Evolutionary conservation across 495 filamentous ascomycete species (phyloP), one percentile per base, ranked within the genome.

Genomic region (Rhizodiscina lignyota): DNA sequence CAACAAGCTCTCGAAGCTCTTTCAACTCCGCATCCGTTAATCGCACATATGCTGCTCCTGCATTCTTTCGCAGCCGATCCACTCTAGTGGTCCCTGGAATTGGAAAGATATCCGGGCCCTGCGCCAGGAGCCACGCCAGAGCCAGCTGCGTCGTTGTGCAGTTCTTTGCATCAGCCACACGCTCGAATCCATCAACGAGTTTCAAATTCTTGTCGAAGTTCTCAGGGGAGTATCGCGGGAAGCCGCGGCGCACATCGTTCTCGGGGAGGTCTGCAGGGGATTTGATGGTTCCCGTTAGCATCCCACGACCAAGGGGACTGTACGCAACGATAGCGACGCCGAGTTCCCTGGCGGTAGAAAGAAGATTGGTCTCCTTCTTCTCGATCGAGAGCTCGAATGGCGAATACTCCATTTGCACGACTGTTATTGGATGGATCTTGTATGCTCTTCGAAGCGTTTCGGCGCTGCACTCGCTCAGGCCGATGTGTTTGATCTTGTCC

Each of bases 21-120:
- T 48, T 48, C 32, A 57, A 15, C 21, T 61, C 59, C 24, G 45
- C 42, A 21, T 53, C 51, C 22, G 21, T 54, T 29, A 63, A 37
- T 21, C 49, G 29, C 3, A 59, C 49, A 4, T 44, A 33, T 32
- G 39, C 40, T 42, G 30, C 30, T 8, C 18, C 18, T 5, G n/a
- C 26, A 19, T 37, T 37, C 26, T 37, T 24, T 5, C 15, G 5
- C 8, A 37, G 27, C 10, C 18, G 18, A 5, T 37, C 18, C 5
- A 35, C 26, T 13, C 18, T 8, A 6, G 5, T 34, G 5, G 35
- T 35, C 3, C 74, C 66, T 0, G 74, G 73, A 45, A 75, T 74
- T 0, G 70, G 63, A 35, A 77, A 60, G 11, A 77, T 77, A 3
- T 62, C 66, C 11, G 73, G 70, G 30, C 73, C 72, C 43, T 75